These are phyloP conservation scores for Eutypa lata DNA, from an alignment of 2,329 filamentous ascomycete species.

Conservation along the genomic window DNA sequence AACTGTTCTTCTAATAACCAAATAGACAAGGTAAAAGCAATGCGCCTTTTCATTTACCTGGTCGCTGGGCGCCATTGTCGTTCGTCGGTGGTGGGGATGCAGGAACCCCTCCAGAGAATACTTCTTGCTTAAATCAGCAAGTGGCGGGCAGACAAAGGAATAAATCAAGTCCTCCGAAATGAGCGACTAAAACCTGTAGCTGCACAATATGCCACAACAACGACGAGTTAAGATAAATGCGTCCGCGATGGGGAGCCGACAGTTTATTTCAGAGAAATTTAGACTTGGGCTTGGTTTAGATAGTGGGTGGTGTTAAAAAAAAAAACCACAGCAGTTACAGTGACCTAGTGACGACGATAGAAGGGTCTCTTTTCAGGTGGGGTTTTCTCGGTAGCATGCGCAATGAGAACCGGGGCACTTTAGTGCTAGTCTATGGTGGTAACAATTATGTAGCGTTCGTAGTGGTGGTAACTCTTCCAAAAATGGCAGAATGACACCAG, in stretches of 20 bases:
- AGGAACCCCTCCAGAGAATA: neutral
- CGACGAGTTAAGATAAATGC: neutral
- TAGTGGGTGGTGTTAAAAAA: constrained; percentile 19
- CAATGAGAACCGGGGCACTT: constrained; percentile 6
- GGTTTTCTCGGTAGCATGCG: constrained; percentile 20
- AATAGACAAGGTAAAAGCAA: neutral
- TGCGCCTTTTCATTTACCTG: constrained; percentile 20
- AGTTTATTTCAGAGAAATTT: constrained; percentile 1
- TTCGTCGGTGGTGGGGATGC: constrained; percentile 8
- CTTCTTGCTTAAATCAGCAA: too few species aligned
- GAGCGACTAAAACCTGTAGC: neutral
- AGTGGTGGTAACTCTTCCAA: neutral
- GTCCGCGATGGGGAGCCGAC: neutral
- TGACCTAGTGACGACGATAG: constrained; percentile 20
- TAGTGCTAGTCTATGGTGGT: neutral
- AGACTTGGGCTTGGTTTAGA: constrained; percentile 12
- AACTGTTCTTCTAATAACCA: constrained; percentile 2
- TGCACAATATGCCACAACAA: too few species aligned
- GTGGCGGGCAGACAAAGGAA: neutral
- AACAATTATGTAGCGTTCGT: neutral
- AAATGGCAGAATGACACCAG: neutral
- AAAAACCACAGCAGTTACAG: constrained; percentile 21
- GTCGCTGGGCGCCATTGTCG: constrained; percentile 24
- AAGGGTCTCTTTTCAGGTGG: constrained; percentile 15
- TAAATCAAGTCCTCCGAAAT: neutral